phyloP scores from a whole-genome alignment of 2,329 filamentous ascomycete genomes.

The Xylaria sp. region DNA sequence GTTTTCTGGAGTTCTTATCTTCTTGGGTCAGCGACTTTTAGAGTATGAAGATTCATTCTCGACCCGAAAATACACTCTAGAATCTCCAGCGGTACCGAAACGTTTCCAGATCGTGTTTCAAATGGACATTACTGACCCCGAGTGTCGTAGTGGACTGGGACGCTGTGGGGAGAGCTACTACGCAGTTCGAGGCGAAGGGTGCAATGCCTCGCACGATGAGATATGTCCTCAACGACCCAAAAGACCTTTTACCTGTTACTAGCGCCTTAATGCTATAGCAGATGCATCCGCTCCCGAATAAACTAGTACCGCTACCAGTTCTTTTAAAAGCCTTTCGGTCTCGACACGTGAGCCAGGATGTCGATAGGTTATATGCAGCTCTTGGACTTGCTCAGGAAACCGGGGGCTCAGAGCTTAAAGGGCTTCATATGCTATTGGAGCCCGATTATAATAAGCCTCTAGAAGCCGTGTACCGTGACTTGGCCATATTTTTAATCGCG shows the following conservation, averaged over 20 bases:
- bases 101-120: background rate
- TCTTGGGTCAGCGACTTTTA: background rate
- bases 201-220: slow-evolving; percentile 30
- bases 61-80: background rate
- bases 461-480: slow-evolving; percentile 32
- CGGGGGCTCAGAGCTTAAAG: slow-evolving; percentile 8
- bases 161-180: slow-evolving; percentile 32
- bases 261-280: slow-evolving; percentile 4
- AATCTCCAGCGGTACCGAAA: background rate
- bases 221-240: slow-evolving; percentile 19
- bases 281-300: background rate
- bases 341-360: slow-evolving; percentile 30
- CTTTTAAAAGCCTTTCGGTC: slow-evolving; percentile 32
- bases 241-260: slow-evolving; percentile 30
- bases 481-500: slow-evolving; percentile 34
- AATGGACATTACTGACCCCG: background rate
- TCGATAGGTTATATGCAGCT: slow-evolving; percentile 37
- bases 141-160: slow-evolving; percentile 25
- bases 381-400: slow-evolving; percentile 38
- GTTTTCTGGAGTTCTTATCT: background rate
- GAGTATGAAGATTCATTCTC: background rate
- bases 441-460: slow-evolving; percentile 30
- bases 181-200: slow-evolving; percentile 33
- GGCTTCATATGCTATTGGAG: slow-evolving; percentile 32
- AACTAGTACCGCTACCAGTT: background rate